These are phyloP conservation scores for Alternaria hordeiaustralica DNA, from an alignment of 2,329 filamentous ascomycete species.

Conservation along the genomic window DNA sequence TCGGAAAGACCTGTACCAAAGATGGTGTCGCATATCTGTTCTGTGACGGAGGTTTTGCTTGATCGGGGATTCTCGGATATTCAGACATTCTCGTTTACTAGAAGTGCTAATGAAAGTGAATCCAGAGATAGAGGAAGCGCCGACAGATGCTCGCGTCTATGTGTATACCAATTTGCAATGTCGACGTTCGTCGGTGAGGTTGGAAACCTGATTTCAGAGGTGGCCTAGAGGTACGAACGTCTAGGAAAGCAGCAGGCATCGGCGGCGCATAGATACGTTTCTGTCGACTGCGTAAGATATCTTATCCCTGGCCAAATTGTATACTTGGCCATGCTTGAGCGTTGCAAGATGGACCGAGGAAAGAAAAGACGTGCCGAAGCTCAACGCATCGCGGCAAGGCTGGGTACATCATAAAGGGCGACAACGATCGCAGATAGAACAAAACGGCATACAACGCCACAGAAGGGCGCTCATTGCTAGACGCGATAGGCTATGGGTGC, in stretches of 20 bases:
- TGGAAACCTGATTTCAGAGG: not conserved
- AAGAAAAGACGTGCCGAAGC: not conserved
- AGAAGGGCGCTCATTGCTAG: not conserved
- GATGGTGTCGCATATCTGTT: not conserved
- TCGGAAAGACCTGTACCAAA: not conserved
- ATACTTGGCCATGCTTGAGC: not conserved
- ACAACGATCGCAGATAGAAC: not conserved
- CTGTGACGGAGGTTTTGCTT: not conserved
- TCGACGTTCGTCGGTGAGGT: not conserved
- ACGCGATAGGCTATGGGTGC: not conserved
- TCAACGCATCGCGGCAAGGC: not conserved
- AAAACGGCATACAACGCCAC: not conserved
- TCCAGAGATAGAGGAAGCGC: not conserved
- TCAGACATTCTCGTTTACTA: not conserved
- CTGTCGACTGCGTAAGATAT: not conserved
- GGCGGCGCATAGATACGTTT: not conserved
- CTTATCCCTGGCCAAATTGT: not conserved
- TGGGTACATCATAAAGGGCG: not conserved
- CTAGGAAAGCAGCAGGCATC: not conserved
- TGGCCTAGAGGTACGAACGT: not conserved
- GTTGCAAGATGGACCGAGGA: not conserved
- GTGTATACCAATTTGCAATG: not conserved
- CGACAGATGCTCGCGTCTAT: not conserved
- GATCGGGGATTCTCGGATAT: not conserved
- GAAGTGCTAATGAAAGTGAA: not conserved